phyloP scores from a whole-genome alignment of 345 rosid species.

The Populus davidiana region DNA sequence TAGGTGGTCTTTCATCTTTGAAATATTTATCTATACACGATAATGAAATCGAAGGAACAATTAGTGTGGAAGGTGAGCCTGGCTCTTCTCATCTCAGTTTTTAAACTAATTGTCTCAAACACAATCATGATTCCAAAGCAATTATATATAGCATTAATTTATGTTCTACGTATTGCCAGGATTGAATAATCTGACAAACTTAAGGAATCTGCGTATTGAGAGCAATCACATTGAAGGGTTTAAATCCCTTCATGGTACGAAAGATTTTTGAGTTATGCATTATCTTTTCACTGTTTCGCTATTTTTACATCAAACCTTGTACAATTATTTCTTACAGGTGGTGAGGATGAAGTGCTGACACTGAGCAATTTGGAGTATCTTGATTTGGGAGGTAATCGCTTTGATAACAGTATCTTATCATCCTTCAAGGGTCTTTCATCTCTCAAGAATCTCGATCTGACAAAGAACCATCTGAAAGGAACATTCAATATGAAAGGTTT shows the following conservation, averaged over 20 bases:
- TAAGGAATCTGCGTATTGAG: not conserved
- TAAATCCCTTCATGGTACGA: not conserved
- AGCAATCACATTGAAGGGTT: conserved; percentile 3
- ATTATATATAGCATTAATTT: no score
- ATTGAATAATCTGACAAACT: no score
- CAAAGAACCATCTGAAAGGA: not conserved
- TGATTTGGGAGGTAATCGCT: not conserved
- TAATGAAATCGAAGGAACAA: not conserved
- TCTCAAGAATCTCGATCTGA: not conserved
- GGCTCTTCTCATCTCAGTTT: not conserved
- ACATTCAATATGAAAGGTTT: not conserved
- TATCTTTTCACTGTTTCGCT: no score
- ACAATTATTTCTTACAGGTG: not conserved
- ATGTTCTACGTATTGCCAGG: no score
- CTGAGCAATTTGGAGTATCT: not conserved
- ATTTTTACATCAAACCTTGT: no score
- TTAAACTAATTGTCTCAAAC: no score
- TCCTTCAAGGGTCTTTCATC: not conserved
- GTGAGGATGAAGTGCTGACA: no score
- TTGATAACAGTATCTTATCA: not conserved
- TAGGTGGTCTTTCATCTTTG: conserved; percentile 3
- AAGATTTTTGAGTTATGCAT: not conserved
- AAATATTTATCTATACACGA: not conserved
- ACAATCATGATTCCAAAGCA: no score
- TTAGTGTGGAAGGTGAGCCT: conserved; percentile 5